Percentiles rank a stretch among this genome's conserved stretches.
Evolutionary conservation across 1,139 yeast genomes (phyloP).

Genomic region (Sugiyamaella novakii): DNA sequence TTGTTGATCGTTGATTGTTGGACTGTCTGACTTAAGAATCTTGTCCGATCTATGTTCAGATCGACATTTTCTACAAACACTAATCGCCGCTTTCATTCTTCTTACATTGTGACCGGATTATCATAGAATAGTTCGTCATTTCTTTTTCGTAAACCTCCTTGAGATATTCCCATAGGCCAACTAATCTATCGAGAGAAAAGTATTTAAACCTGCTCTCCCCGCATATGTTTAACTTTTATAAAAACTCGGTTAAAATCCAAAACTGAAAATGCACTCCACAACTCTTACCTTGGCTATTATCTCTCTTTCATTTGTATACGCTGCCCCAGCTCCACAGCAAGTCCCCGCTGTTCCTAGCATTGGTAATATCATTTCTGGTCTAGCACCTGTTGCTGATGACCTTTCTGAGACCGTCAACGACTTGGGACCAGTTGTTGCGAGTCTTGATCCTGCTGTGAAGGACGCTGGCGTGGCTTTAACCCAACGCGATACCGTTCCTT

Average conservation of each 20-base stretch:
- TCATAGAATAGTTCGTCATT: too few species aligned
- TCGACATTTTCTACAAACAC: too few species aligned
- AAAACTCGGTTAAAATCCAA: too few species aligned
- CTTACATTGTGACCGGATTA: too few species aligned
- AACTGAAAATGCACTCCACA: conserved; percentile 2
- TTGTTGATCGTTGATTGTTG: too few species aligned
- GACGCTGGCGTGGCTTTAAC: background rate
- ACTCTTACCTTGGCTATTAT: background rate
- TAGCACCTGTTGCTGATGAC: conserved; percentile 2
- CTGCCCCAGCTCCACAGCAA: background rate
- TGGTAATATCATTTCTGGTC: conserved; percentile 1
- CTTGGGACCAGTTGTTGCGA: background rate
- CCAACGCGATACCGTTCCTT: background rate
- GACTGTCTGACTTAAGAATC: too few species aligned
- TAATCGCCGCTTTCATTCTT: too few species aligned
- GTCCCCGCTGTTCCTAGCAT: background rate
- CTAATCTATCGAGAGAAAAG: too few species aligned
- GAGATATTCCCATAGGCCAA: too few species aligned
- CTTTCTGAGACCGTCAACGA: conserved; percentile 2
- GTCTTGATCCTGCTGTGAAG: conserved; percentile 6
- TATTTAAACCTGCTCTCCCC: background rate
- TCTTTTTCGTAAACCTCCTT: too few species aligned
- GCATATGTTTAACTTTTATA: too few species aligned
- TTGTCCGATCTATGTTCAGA: too few species aligned
- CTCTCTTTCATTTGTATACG: conserved; percentile 4